Base-by-base conservation (phyloP, 257 asterid species). In the Paulownia fortunei region DNA sequence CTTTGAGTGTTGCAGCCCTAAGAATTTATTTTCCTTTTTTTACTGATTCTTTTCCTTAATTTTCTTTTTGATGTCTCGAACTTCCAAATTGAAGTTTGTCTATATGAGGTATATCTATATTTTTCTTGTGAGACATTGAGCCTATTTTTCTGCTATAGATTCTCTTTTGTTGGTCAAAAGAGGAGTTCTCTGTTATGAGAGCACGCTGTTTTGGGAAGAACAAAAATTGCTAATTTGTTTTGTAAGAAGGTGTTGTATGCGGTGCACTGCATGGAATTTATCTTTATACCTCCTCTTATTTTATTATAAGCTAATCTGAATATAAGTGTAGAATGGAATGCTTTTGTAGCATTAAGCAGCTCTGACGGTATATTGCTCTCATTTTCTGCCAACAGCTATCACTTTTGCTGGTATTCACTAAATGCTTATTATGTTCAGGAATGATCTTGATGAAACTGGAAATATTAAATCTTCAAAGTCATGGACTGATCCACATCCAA, bases 401-500 rank as follows among this genome's bases (percentile, higher is more conserved):
- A 26, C 44, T 56, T 61, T 79, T 23, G 44, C 85, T 87, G 76
- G 87, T 77, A 34, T 78, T 8, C 69, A 66, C 51, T 70, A 61
- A 54, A 71, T 83, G 86, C 80, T 79, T 84, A 56, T 84, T 76
- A 21, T 79, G 27, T 49, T 62, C 74, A 93, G 98, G 91, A 79
- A 73, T 78, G 84, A 73, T 76, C 42, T 68, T 60, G 70, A 60
- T 64, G 82, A 86, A 81, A 86, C 67, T 78, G 89, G 81, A 46
- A 84, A 82, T 52, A 8, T 73, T 26, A 86, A 73, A 70, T 65
- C 60, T 52, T 76, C 86, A 65, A 87, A 87, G 70, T 78, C 91
- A 62, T 84, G 87, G 91, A 89, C 92, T 51, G 94, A 77, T 75
- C 92, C 86, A 62, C 81, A 37, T 26, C 87, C 79, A 60, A 89